Conservation (phyloP, 1,284 basidiomycete genomes). For the Singerocomus inundabilis region DNA sequence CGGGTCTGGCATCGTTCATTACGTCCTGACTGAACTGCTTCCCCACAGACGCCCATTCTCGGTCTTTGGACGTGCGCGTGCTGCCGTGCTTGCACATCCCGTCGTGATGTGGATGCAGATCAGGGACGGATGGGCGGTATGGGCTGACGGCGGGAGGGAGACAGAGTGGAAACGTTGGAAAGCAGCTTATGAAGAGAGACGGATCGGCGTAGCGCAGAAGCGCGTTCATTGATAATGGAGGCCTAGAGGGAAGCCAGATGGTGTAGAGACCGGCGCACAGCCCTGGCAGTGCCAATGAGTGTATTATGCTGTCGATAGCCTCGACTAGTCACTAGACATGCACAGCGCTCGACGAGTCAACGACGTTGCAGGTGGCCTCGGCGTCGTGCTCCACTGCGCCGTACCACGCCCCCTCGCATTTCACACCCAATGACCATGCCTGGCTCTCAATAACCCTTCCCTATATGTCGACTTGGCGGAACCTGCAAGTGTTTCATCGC, state of each 20-base stretch:
- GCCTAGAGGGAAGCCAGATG: no score
- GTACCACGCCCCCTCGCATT: no score
- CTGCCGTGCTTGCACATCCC: conserved; percentile 54
- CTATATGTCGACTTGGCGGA: conserved; percentile 12
- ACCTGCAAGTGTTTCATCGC: conserved; percentile 1
- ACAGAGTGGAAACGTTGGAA: conserved; percentile 67
- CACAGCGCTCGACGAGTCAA: no score
- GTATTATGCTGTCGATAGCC: no score
- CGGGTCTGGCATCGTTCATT: conserved; percentile 56
- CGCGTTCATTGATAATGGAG: conserved; percentile 18
- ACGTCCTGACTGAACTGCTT: conserved; percentile 59
- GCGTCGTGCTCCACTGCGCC: no score
- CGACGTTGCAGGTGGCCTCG: no score
- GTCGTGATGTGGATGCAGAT: conserved; percentile 66
- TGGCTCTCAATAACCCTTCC: no score
- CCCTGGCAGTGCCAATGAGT: no score
- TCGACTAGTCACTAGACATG: no score
- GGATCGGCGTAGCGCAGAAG: conserved; percentile 11
- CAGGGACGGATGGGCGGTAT: conserved; percentile 79
- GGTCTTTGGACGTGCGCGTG: conserved; percentile 48
- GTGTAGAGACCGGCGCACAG: no score
- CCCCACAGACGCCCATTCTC: conserved; percentile 54
- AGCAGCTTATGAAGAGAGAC: conserved; percentile 37
- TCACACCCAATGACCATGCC: no score
- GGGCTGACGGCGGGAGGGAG: conserved; percentile 69